Evolutionary conservation across 495 filamentous ascomycete species (phyloP), one percentile per base, ranked within the genome.

Genomic region (Podospora bellae-mahoneyi): DNA sequence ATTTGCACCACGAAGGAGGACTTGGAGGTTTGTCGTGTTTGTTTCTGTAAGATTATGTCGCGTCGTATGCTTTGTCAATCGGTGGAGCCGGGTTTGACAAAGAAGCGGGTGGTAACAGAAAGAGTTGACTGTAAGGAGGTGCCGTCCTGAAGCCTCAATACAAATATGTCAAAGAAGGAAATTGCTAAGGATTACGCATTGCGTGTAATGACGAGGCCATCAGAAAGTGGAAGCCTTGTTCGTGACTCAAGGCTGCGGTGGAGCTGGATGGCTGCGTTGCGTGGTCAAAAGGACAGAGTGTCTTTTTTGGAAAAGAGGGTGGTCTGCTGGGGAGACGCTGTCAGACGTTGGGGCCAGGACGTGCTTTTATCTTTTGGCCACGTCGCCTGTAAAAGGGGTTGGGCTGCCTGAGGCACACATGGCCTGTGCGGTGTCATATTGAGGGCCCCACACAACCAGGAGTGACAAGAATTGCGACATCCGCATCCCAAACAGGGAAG

Each of bases 61-160:
- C 20, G 53, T 16, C 39, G 4, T 44, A 23, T 64, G 67, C 55
- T 58, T 58, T 58, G 55, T 58, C 55, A 26, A 48, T 19, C 55
- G 55, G n/a, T 19, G 23, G 20, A 20, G n/a, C n/a, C 23, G 55
- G 3, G 5, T 19, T 66, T 53, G 72, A 66, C 32, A 55, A 62
- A 67, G 57, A 59, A 62, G 20, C 48, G 39, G 39, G 58, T 58
- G 55, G 55, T 58, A n/a, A 58, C 55, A 58, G 60, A 34, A 62
- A 62, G 27, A 1, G 58, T 70, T 71, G 71, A 70, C 69, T 62
- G 75, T 77, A 78, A 64, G 68, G 75, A 82, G 80, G 60, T 74
- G 79, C 75, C 78, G 78, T 80, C 78, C 76, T 73, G 76, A 71
- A 72, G 77, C 77, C 76, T 78, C 78, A 69, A 75, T 79, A 80